phyloP scores from a whole-genome alignment of 345 rosid genomes.

The Hevea brasiliensis region DNA sequence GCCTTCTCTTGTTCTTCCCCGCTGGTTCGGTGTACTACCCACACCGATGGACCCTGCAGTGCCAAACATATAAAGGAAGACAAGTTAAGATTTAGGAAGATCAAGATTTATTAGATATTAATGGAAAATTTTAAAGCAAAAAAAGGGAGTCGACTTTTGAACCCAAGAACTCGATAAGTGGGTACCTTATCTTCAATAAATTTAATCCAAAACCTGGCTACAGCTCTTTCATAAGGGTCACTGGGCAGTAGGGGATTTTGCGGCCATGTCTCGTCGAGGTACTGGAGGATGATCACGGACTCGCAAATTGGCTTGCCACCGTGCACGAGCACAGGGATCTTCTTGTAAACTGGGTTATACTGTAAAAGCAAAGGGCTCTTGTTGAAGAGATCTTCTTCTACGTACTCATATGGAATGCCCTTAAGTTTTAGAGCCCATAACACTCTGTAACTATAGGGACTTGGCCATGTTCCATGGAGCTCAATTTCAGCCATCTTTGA shows the following conservation, averaged over 20 bases:
- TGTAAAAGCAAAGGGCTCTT: conserved; percentile 15
- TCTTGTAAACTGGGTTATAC: conserved; percentile 21
- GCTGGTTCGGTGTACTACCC: background rate
- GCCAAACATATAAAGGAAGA: background rate
- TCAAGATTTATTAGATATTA: too few relatives aligned
- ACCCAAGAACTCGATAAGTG: too few relatives aligned
- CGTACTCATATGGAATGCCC: conserved; percentile 5
- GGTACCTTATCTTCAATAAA: background rate
- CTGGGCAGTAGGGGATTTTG: conserved; percentile 2
- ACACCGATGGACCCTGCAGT: background rate
- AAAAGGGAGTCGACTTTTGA: too few relatives aligned
- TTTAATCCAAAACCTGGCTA: background rate
- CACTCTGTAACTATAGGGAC: conserved; percentile 18
- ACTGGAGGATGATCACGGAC: conserved; percentile 3
- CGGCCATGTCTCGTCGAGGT: conserved; percentile 7
- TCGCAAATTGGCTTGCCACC: conserved; percentile 10
- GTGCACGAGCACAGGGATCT: conserved; percentile 18
- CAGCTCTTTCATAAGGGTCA: conserved; percentile 3
- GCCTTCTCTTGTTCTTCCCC: conserved; percentile 14
- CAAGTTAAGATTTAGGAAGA: too few relatives aligned
- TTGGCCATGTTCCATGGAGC: conserved; percentile 11
- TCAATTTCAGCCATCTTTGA: conserved; percentile 11
- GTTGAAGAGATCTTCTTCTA: conserved; percentile 12
- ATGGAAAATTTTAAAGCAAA: too few relatives aligned
- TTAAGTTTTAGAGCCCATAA: conserved; percentile 23